Base-by-base conservation (phyloP, 345 rosid species). In the Hirschfeldia incana region DNA sequence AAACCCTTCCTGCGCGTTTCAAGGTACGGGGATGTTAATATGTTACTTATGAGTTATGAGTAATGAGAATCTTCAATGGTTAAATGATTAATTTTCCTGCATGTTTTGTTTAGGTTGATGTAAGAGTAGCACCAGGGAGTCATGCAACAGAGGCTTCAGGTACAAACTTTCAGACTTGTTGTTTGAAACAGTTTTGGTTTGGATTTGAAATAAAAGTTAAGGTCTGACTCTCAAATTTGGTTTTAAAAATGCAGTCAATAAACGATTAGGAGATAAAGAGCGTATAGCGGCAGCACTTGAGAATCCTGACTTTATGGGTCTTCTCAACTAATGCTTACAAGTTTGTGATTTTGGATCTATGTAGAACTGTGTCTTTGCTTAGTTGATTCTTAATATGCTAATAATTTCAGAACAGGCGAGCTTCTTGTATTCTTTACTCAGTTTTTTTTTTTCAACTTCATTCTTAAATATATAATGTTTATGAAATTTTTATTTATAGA, bases 251-350 rank as follows among this genome's bases (percentile, higher is more conserved):
- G 91, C 93, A 95, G 99, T 95, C 67, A 95, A 93, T 64, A 91
- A 95, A 75, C 98, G 89, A 67, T 84, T 93, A 67, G 88, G 92
- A 28, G 99, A 95, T 62, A 95, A 91, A 84, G 97, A 93, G 73
- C 85, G 99, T 75, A 89, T 93, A 0, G 97, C 97, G 1, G 97
- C 97, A 63, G 98, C 99, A 26, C 71, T 93, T 76, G 99, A 95
- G 87, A 95, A 89, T 82, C 96, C 98, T 30, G 85, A 85, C 83
- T 87, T 93, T 6, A 88, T 93, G 78, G 96, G 27, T 49, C 85
- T 89, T 88, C 86, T 94, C 4, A 92, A 89, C 27, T 88, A 74
- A 26, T 53, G 34, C 8, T 27, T 62, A 32, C 67, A 44, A 6
- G 11, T 64, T 1, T 26, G 37, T 66, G 30, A 55, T 36, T 67